These are phyloP conservation scores for Neopestalotiopsis sp. DNA, from an alignment of 2,329 filamentous ascomycete species.

Conservation along the genomic window DNA sequence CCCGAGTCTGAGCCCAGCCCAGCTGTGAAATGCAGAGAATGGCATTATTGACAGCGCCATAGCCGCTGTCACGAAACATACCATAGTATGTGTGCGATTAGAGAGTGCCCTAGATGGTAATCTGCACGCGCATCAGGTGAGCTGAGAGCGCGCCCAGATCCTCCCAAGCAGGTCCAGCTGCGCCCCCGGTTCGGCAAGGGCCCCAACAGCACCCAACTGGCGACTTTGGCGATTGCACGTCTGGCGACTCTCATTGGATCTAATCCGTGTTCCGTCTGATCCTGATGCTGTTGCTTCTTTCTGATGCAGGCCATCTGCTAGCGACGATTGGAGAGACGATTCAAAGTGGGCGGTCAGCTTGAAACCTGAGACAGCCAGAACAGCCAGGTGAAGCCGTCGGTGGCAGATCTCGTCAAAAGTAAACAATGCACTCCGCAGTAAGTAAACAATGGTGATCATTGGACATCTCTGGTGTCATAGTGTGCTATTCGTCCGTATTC, in stretches of 20 bases:
- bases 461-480: not conserved
- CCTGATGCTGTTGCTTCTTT: conserved; percentile 20
- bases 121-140: conserved; percentile 14
- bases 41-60: conserved; percentile 16
- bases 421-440: conserved; percentile 7
- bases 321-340: not conserved
- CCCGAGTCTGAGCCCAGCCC: not conserved
- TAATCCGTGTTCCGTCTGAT: conserved; percentile 19
- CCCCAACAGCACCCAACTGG: conserved; percentile 22
- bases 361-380: conserved; percentile 17
- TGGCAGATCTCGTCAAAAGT: conserved; percentile 5
- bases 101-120: conserved; percentile 8
- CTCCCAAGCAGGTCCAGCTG: not conserved
- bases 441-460: conserved; percentile 15
- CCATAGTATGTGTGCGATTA: not conserved
- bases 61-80: conserved; percentile 10
- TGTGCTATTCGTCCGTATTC: not conserved
- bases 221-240: conserved; percentile 15
- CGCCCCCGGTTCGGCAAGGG: conserved; percentile 21
- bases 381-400: conserved; percentile 4
- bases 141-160: conserved; percentile 21
- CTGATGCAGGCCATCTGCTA: conserved; percentile 25
- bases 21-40: conserved; percentile 12
- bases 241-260: conserved; percentile 23
- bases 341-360: conserved; percentile 22